phyloP scores from a whole-genome alignment of 179 eudicot genomes.

The Corrigiola litoralis region DNA sequence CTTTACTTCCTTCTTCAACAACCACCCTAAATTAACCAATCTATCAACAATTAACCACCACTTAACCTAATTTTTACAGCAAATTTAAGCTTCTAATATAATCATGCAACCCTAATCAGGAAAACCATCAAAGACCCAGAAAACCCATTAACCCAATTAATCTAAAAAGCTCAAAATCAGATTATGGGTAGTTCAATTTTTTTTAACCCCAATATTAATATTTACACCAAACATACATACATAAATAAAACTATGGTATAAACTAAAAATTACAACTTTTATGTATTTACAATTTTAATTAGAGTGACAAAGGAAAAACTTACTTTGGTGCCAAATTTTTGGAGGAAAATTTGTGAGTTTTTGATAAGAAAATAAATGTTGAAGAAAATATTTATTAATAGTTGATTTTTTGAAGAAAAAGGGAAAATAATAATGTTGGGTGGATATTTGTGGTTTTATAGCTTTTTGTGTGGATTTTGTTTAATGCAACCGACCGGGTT shows the following conservation, averaged over 20 bases:
- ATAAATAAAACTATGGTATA: not conserved
- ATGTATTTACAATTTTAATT: constrained; percentile 22
- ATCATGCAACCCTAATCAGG: constrained; percentile 13
- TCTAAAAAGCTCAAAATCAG: constrained; percentile 11
- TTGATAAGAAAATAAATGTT: constrained; percentile 13
- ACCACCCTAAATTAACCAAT: not conserved
- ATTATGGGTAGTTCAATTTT: constrained; percentile 14
- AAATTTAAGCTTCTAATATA: constrained; percentile 13
- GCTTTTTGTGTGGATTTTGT: constrained; percentile 30
- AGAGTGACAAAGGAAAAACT: not conserved
- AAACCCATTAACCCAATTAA: constrained; percentile 16
- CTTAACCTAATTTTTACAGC: constrained; percentile 7
- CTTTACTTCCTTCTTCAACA: not conserved
- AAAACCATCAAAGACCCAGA: constrained; percentile 21
- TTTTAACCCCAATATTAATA: not conserved
- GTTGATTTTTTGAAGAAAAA: not conserved
- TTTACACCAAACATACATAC: not conserved
- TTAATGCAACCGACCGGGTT: constrained; percentile 3
- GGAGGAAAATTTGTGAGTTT: constrained; percentile 21
- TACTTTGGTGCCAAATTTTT: constrained; percentile 10
- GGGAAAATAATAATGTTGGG: not conserved
- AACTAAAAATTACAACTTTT: not conserved
- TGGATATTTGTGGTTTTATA: not conserved
- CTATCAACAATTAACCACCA: constrained; percentile 5
- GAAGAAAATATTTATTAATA: constrained; percentile 4